Evolutionary conservation across 2,329 filamentous ascomycete species (phyloP), one percentile per base, ranked within the genome.

Genomic region (Achaetomium macrosporum): DNA sequence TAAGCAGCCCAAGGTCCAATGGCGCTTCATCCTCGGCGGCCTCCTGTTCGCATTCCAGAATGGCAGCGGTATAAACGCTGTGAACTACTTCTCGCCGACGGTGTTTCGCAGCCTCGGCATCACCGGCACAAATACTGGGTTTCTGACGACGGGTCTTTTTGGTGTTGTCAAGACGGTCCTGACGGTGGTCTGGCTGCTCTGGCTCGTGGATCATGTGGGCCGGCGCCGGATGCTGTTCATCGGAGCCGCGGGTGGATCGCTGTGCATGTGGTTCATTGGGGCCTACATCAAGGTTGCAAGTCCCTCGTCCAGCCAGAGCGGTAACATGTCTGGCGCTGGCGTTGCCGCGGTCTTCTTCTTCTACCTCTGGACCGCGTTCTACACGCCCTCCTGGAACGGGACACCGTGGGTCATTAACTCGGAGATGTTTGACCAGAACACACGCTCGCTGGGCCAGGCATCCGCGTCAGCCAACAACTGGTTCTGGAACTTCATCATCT

Each of bases 41-140:
- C 79, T 87, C 63, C 75, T 92, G 17, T 91, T 91, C 74, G 72
- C 91, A 49, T 90, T 83, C 77, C 88, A 92, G 68, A 92, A 92
- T 61, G 84, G 84, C 46, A 77, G 73, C 3, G 87, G 87, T 2
- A 90, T 90, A 71, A 90, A 90, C 60, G 85, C 86, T 17, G 84
- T 88, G 71, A 90, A 89, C 72, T 90, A 89, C 70, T 88, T 85
- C 68, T 77, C 73, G 1, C 85, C 85, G 0, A 85, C 79, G 0
- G 79, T 89, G 10, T 88, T 90, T 74, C 77, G 71, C 57, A 71
- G 69, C 42, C 69, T 77, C 46, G 75, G 75, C 5, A 69, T 76
- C 47, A 69, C 66, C 1, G 75, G 74, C 12, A 73, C 70, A 44
- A 72, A 70, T 61, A 71, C 69, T 0, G 64, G 69, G 36, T 72